These are phyloP conservation scores for Inonotus obliquus DNA, from an alignment of 1,284 basidiomycete genomes.

Conservation along the genomic window DNA sequence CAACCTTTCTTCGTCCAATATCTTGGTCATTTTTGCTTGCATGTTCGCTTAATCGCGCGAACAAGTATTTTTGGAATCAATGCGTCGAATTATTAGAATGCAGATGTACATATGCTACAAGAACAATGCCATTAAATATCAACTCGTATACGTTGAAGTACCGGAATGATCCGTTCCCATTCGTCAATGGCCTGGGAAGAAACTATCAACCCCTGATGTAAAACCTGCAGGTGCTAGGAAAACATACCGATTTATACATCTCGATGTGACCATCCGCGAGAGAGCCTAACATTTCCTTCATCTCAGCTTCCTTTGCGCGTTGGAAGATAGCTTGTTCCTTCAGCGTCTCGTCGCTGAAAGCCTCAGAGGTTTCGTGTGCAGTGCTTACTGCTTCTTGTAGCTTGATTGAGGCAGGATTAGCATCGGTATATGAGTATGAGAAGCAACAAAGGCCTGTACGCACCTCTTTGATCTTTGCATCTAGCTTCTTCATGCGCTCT, in stretches of 20 bases:
- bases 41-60: too few species aligned
- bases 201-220: neutral
- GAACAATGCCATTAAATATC: slow-evolving; percentile 50
- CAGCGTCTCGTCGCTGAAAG: slow-evolving; percentile 92
- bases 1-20: too few species aligned
- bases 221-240: neutral
- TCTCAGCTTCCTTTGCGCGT: slow-evolving; percentile 85
- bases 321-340: slow-evolving; percentile 90
- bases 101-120: slow-evolving; percentile 1
- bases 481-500: slow-evolving; percentile 89
- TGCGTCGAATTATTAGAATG: neutral
- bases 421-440: neutral
- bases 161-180: slow-evolving; percentile 86
- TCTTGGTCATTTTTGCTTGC: too few species aligned
- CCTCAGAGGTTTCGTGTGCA: slow-evolving; percentile 92
- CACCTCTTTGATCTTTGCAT: slow-evolving; percentile 92
- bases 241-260: slow-evolving; percentile 79
- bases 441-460: slow-evolving; percentile 22
- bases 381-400: slow-evolving; percentile 94
- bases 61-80: neutral
- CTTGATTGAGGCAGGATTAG: slow-evolving; percentile 36
- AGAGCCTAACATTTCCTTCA: slow-evolving; percentile 89
- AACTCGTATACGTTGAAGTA: slow-evolving; percentile 83
- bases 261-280: slow-evolving; percentile 94
- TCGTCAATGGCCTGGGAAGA: slow-evolving; percentile 75